Percentiles rank a stretch among this genome's conserved stretches.
Conservation (phyloP, 441 rosid genomes). For the Pelargonium myrrhifolium region DNA sequence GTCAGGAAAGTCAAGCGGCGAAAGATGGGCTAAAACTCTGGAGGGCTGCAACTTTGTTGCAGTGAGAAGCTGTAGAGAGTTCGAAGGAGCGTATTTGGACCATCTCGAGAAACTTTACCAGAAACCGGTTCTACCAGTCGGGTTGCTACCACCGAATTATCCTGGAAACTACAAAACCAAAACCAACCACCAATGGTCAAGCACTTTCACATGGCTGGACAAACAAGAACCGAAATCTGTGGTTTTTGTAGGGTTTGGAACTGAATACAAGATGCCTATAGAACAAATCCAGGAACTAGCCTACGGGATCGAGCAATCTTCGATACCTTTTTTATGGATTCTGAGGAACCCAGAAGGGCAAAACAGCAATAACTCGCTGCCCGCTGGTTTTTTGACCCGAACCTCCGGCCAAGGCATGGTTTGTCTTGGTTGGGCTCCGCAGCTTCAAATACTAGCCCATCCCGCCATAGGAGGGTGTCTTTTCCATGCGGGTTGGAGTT, state of each 20-base stretch:
- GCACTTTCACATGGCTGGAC: conserved; percentile 19
- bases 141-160: conserved; percentile 15
- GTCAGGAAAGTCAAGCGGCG: conserved; percentile 19
- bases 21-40: conserved; percentile 19
- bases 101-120: conserved; percentile 9
- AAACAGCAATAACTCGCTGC: conserved; percentile 17
- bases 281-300: conserved; percentile 22
- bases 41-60: conserved; percentile 23
- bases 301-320: conserved; percentile 20
- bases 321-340: conserved; percentile 19
- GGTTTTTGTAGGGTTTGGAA: conserved; percentile 23
- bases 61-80: conserved; percentile 25
- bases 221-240: conserved; percentile 18
- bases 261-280: conserved; percentile 23
- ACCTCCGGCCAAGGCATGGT: conserved; percentile 16
- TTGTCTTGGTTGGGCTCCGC: conserved; percentile 20
- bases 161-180: background rate
- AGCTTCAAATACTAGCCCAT: conserved; percentile 19
- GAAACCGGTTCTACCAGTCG: conserved; percentile 18
- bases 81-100: conserved; percentile 19
- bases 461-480: conserved; percentile 24
- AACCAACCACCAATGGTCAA: conserved; percentile 4
- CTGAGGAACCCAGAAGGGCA: conserved; percentile 14
- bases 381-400: conserved; percentile 15
- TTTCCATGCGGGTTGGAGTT: conserved; percentile 23